Base-by-base conservation (phyloP, 2,329 filamentous ascomycete genomes). In the Calcarisporium arbuscula region DNA sequence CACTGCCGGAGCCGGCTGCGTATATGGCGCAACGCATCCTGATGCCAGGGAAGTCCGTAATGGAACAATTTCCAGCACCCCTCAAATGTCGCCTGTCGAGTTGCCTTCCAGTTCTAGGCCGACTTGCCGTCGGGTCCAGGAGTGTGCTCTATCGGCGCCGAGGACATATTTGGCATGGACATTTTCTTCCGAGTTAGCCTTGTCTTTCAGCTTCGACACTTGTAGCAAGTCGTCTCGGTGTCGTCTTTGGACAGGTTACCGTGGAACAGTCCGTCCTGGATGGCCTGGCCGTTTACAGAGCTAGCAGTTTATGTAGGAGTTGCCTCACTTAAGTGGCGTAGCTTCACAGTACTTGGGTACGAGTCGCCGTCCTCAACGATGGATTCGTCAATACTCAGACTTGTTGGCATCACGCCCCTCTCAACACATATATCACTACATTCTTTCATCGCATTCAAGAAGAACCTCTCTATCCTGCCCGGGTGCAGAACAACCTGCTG, bases 401-500 rank as follows among this genome's bases (percentile, higher is more conserved):
- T 59, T 25, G 71, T 65, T 0, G 79, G 78, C 8, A 82, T 54
- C 2, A 81, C 68, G 0, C 70, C 72, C 5, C 78, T 66, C 46
- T 84, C 79, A 10, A 85, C 66, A n/a, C n/a, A n/a, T n/a, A n/a
- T n/a, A n/a, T n/a, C n/a, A n/a, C n/a, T n/a, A n/a, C n/a, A n/a
- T n/a, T n/a, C n/a, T n/a, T n/a, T n/a, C n/a, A 82, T 72, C 29
- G 71, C 68, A 41, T 82, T 77, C 0, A 81, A 61, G 45, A 83
- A 78, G 51, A 80, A 81, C 2, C 69, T 63, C 50, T 86, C 82
- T 40, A 85, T 76, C 2, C 80, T 72, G 4, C 80, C 82, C 56
- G 87, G 82, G 45, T 85, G 81, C 25, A 88, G 54, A 5, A 83
- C 75, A 4, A 77, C 71, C 49, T 85, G 72, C 35, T 74, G 72